These are phyloP conservation scores for Candida fluviatilis DNA, from an alignment of 805 yeast species.

Conservation along the genomic window DNA sequence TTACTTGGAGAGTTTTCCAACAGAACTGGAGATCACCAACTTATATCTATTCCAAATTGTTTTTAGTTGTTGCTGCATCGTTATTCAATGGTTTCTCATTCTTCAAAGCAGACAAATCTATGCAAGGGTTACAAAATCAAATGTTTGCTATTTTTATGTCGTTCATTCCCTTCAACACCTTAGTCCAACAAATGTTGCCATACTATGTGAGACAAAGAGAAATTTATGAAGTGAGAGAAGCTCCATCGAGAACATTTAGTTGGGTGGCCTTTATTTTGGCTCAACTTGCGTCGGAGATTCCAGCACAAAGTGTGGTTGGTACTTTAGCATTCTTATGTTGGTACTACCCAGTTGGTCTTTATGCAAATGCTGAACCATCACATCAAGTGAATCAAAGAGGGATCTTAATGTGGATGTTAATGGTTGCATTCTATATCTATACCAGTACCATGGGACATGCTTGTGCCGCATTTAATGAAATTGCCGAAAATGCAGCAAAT, in stretches of 20 bases:
- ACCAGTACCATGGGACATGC: constrained; percentile 26
- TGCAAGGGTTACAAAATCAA: constrained; percentile 65
- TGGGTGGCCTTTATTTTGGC: constrained; percentile 40
- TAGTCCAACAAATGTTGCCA: constrained; percentile 39
- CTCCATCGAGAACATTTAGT: constrained; percentile 40
- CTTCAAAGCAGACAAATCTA: constrained; percentile 56
- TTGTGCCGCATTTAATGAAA: constrained; percentile 25
- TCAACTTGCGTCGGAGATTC: constrained; percentile 43
- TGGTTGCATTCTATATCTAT: constrained; percentile 23
- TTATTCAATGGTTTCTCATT: constrained; percentile 70
- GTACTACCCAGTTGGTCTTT: constrained; percentile 59
- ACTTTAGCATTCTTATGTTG: constrained; percentile 36
- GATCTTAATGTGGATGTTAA: constrained; percentile 32
- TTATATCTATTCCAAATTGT: constrained; percentile 59
- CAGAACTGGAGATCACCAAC: constrained; percentile 54
- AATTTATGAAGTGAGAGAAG: constrained; percentile 44
- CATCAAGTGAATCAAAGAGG: constrained; percentile 35
- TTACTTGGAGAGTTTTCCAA: constrained; percentile 20
- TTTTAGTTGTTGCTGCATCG: constrained; percentile 51
- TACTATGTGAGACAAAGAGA: constrained; percentile 43
- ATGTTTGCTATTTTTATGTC: constrained; percentile 48
- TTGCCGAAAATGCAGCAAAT: constrained; percentile 33
- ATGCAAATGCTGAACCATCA: constrained; percentile 50
- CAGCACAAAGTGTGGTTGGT: constrained; percentile 44
- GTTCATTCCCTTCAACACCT: constrained; percentile 34